Evolutionary conservation across 2,329 filamentous ascomycete species (phyloP), one percentile per base, ranked within the genome.

Genomic region (Clonostachys rosea): DNA sequence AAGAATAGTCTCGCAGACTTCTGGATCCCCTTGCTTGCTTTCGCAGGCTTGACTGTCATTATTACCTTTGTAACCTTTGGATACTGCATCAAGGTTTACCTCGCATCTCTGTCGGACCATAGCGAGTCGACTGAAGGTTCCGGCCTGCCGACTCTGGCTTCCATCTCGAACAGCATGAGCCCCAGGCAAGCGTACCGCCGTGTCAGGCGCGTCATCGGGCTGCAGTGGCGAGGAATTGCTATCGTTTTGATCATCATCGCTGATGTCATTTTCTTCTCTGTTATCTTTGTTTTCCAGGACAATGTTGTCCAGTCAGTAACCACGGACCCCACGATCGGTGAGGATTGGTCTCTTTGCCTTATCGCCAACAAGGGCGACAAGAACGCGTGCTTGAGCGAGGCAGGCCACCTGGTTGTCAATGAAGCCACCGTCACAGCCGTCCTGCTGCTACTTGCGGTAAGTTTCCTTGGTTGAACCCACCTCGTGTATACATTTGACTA

Each of bases 21-120:
- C 60, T 97, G 92, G 92, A 89, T 91, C 14, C 95, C 94, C 1
- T 68, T 96, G 30, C 75, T 96, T 54, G 80, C 85, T 5, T 87
- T 97, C 58, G 81, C 89, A 34, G 86, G 82, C 20, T 69, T 86
- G 39, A 87, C 91, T 1, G 79, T 90, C 56, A 73, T 96, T 47
- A 76, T 91, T 34, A 94, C 96, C 59, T 81, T 96, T 54, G 76
- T 81, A 40, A 97, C 94, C 6, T 92, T 91, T 67, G 83, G 76
- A 13, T 97, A 99, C 71, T 97, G 94, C 65, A 87, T 96, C 68
- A 91, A 95, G 61, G 89, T 99, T 43, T 99, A 97, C 63, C 75
- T 99, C 46, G 86, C 85, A 47, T 91, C 91, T 24, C 75, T 96
- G 47, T 79, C 83, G 50, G 89, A 95, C 63, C 83, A 82, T 55